Base-by-base conservation (phyloP, 1,284 basidiomycete genomes). In the Chalciporus piperatoides region DNA sequence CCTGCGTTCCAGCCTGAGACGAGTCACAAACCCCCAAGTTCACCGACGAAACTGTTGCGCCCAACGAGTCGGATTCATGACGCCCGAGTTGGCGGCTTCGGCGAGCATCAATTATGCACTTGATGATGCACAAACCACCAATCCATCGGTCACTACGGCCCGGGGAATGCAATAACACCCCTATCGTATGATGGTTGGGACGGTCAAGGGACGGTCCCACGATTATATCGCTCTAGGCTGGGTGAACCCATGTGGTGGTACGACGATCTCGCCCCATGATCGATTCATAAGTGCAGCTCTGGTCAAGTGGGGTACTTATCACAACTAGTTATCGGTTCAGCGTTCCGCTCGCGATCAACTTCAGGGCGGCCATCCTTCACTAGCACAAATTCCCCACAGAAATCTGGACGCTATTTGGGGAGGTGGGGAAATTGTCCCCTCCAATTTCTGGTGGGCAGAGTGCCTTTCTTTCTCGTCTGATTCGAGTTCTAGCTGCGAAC, bases 211-310 rank as follows among this genome's bases (percentile, higher is more conserved):
- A 32, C 11, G 56, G 49, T 53, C 54, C 54, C 54, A 56, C 56
- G 56, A 40, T 57, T 41, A 57, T 59, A 59, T 57, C 56, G 56
- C 57, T 43, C 32, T 2, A 7, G 45, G 19, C 21, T 11, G n/a
- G 53, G 28, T 11, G 12, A 30, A 30, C 11, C 28, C 28, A 41
- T 39, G 36, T 50, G 33, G 51, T 54, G 46, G 32, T 47, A 45
- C 43, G 10, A 5, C 14, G 10, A 12, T 30, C 28, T 12, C 28
- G 12, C n/a, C 4, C 10, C 3, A 28, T 28, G 28, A 11, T 28
- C 28, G 28, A 28, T 28, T 32, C 14, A 5, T 32, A 32, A 4
- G 7, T 12, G 11, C 28, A 12, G 28, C 28, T 11, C 30, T 14
- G 30, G 30, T 14, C 30, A 30, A 30, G 28, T 14, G 2, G 30